These are phyloP conservation scores for Baeospora myosura DNA, from an alignment of 1,284 basidiomycete genomes.

Conservation along the genomic window DNA sequence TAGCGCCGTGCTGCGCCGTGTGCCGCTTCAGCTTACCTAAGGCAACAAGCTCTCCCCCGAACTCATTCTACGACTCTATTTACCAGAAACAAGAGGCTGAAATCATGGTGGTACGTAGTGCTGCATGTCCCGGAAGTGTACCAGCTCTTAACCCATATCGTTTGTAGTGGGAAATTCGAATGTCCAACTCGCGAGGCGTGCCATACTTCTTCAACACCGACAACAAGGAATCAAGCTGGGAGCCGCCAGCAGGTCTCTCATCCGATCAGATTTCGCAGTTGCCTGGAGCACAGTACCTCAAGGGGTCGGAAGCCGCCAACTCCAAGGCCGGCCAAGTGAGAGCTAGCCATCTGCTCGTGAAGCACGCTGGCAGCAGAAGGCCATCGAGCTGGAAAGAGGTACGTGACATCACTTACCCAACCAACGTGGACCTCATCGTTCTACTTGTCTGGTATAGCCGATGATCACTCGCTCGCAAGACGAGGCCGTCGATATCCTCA, in stretches of 20 bases:
- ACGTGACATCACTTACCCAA: slow-evolving; percentile 22
- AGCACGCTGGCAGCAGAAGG: slow-evolving; percentile 82
- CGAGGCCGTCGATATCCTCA: slow-evolving; percentile 78
- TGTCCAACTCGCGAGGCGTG: slow-evolving; percentile 72
- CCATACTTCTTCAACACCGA: slow-evolving; percentile 87
- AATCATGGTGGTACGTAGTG: too few species aligned
- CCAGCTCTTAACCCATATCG: too few species aligned
- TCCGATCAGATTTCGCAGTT: slow-evolving; percentile 56
- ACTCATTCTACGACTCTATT: too few species aligned
- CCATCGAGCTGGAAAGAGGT: slow-evolving; percentile 93
- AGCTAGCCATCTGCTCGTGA: slow-evolving; percentile 92
- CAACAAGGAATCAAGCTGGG: slow-evolving; percentile 78
- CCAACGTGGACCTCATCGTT: neutral
- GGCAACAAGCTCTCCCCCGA: too few species aligned
- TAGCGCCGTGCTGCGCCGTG: too few species aligned
- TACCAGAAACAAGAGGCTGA: too few species aligned
- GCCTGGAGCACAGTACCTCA: slow-evolving; percentile 62
- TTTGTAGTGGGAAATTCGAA: slow-evolving; percentile 78
- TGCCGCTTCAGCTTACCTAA: too few species aligned
- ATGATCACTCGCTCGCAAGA: slow-evolving; percentile 87
- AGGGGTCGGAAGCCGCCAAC: slow-evolving; percentile 38
- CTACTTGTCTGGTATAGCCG: slow-evolving; percentile 32
- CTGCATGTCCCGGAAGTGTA: too few species aligned
- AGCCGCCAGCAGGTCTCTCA: slow-evolving; percentile 63
- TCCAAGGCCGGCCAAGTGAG: slow-evolving; percentile 60